Evolutionary conservation across 2,329 filamentous ascomycete species (phyloP), one percentile per base, ranked within the genome.

Genomic region (Ophiostoma quercus): DNA sequence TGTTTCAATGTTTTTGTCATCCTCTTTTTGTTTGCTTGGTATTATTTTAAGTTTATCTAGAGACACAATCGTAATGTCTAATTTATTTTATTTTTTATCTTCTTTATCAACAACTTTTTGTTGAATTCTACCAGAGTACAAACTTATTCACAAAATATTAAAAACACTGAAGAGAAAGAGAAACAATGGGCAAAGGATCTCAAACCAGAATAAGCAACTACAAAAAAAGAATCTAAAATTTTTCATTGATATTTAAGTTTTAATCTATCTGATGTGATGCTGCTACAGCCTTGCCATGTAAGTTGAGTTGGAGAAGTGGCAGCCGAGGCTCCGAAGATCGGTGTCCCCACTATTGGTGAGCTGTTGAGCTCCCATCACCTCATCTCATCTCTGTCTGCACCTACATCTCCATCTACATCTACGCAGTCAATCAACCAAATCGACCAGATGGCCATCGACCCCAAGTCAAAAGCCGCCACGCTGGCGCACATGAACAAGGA

Each of bases 401-500:
- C 25, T 29, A 29, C 25, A 29, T 29, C 25, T 29, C 25, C 25
- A 29, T 29, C 25, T 29, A 29, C 25, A 29, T 29, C 25, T 29
- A 29, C 25, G 25, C 25, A 29, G 25, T 29, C 25, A 29, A 29
- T 29, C 25, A 29, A 29, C 34, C 34, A 34, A 34, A 34, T 5
- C 51, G 1, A 11, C 22, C 47, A n/a, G 19, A 71, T 71, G 71
- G 25, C 67, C 2, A 66, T 72, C 41, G 74, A 75, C 70, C 69
- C 71, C 66, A 73, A 73, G 47, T 73, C 75, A 41, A 76, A 75
- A 63, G 69, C 74, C 54, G 72, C 72, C 70, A 76, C 92, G 78
- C 86, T 94, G 76, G 83, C 83, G 43, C 94, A 97, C 82, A 95
- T 97, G 92, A 97, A 97, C 81, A 82, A 82, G 62, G 90, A 94